Evolutionary conservation across 495 filamentous ascomycete genomes (phyloP).

Genomic region (Talaromyces stipitatus): DNA sequence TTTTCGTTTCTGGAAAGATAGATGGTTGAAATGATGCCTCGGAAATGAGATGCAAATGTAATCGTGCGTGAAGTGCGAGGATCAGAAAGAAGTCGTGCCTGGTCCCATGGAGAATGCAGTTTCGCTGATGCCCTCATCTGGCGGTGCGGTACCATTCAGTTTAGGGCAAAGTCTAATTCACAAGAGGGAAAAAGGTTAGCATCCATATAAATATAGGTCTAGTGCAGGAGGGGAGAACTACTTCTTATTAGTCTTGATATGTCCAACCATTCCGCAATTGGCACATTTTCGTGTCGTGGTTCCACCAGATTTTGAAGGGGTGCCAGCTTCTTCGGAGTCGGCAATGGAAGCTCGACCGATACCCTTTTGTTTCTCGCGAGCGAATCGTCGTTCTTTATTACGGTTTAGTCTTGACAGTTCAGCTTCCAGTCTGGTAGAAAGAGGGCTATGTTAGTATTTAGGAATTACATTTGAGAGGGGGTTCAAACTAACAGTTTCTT

Average conservation of each 20-base stretch:
- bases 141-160: constrained; percentile 78
- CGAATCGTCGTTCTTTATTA: constrained; percentile 85
- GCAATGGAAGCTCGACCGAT: constrained; percentile 31
- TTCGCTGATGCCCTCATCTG: constrained; percentile 51
- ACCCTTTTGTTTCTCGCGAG: constrained; percentile 84
- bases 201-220: background rate
- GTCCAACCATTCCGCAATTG: constrained; percentile 89
- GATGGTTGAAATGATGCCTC: background rate
- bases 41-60: constrained; percentile 18
- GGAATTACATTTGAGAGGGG: background rate
- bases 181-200: background rate
- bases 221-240: constrained; percentile 30
- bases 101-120: constrained; percentile 48
- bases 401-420: constrained; percentile 77
- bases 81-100: background rate
- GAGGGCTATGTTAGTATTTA: constrained; percentile 6
- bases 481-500: constrained; percentile 34
- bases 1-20: background rate
- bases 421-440: constrained; percentile 49
- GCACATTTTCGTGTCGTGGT: constrained; percentile 90
- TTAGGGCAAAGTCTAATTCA: constrained; percentile 70
- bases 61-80: background rate
- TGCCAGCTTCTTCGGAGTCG: constrained; percentile 35
- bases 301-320: constrained; percentile 38
- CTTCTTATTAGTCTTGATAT: constrained; percentile 99